A percentile compares a stretch with the other conserved stretches of the same genome.
Evolutionary conservation across 106 monocot species (phyloP).

Genomic region (Alisma plantagoaquatica): DNA sequence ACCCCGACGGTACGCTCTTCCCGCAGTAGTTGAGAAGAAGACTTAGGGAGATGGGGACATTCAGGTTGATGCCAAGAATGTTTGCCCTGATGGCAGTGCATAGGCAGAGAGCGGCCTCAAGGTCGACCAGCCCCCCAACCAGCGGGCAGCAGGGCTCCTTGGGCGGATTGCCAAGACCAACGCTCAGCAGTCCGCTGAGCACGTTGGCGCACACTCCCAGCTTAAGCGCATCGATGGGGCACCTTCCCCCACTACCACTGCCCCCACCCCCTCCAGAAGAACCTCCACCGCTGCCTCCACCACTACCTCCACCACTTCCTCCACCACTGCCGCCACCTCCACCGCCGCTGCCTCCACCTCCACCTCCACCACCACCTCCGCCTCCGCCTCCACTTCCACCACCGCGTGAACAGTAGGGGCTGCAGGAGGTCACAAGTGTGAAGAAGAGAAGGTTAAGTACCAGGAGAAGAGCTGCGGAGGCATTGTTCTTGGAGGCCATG

Average conservation of each 20-base stretch:
- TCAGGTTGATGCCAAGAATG: no score
- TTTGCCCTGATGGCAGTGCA: constrained; percentile 12
- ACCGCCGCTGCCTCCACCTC: background rate
- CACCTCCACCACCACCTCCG: no score
- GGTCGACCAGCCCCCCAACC: constrained; percentile 3
- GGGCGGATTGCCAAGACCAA: background rate
- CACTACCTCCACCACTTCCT: background rate
- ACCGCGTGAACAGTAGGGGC: background rate
- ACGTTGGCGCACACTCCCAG: no score
- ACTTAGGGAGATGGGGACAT: no score
- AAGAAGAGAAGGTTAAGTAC: constrained; percentile 4
- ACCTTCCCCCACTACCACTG: background rate
- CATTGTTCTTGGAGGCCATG: no score
- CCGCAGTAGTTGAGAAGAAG: no score
- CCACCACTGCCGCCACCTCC: constrained; percentile 2
- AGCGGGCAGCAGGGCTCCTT: constrained; percentile 7
- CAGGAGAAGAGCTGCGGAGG: constrained; percentile 2
- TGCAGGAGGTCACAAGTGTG: background rate
- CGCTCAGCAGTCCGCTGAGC: constrained; percentile 2
- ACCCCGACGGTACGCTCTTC: constrained; percentile 3
- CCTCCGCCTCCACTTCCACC: no score
- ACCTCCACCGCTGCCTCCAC: no score
- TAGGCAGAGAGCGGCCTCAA: constrained; percentile 10
- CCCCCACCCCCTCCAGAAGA: background rate
- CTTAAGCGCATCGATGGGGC: constrained; percentile 7